Percentiles rank a stretch among this genome's conserved stretches.
Conservation (phyloP, 176 grass and related monocot species). For the Carex scoparia region DNA sequence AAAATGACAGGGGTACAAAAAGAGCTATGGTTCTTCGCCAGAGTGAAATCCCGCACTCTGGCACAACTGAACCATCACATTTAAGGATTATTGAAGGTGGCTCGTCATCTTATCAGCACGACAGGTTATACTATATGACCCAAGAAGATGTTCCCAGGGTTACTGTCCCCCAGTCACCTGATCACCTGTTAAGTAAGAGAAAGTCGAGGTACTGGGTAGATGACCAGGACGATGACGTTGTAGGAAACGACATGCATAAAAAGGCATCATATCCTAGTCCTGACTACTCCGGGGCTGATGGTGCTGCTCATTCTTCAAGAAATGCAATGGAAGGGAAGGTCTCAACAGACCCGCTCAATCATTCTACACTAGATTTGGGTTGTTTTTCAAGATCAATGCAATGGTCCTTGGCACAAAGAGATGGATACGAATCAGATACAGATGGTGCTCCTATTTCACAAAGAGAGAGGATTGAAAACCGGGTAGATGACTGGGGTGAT, state of each 20-base stretch:
- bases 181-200: slow-evolving; percentile 23
- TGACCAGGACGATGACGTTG: too few relatives aligned
- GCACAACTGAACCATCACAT: background rate
- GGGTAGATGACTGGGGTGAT: background rate
- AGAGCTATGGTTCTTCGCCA: background rate
- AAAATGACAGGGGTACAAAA: background rate
- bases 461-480: background rate
- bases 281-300: too few relatives aligned
- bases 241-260: too few relatives aligned
- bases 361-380: too few relatives aligned
- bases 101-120: slow-evolving; percentile 37
- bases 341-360: too few relatives aligned
- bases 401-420: too few relatives aligned
- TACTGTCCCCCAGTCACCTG: background rate
- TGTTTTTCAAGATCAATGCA: too few relatives aligned
- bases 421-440: too few relatives aligned
- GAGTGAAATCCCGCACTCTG: background rate
- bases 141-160: background rate
- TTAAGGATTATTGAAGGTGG: slow-evolving; percentile 36
- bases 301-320: too few relatives aligned
- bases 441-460: too few relatives aligned
- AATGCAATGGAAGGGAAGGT: too few relatives aligned
- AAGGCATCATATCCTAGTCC: too few relatives aligned
- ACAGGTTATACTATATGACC: background rate
- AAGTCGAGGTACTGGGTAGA: background rate